phyloP scores from a whole-genome alignment of 2,329 filamentous ascomycete species.

The Colletotrichum tofieldiae region DNA sequence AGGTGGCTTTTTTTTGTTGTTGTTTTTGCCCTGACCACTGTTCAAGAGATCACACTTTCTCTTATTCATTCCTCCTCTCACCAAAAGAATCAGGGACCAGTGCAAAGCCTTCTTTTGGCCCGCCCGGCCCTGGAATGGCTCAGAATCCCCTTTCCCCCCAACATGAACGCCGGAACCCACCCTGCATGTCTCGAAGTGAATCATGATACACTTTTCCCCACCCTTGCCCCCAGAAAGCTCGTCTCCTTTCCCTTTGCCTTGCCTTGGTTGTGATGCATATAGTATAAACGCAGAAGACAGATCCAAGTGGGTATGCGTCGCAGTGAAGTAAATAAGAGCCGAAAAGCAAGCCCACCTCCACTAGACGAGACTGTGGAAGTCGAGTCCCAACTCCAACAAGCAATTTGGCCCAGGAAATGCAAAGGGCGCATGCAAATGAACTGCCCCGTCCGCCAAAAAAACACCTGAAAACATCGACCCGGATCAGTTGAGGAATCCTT shows the following conservation, averaged over 20 bases:
- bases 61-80: background rate
- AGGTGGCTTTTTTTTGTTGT: conserved; percentile 4
- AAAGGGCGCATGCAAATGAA: conserved; percentile 31
- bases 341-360: conserved; percentile 19
- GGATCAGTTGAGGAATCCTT: conserved; percentile 94
- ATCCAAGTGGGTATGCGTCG: conserved; percentile 42
- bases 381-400: conserved; percentile 35
- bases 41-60: background rate
- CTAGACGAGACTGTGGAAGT: conserved; percentile 28
- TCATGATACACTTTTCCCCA: conserved; percentile 35
- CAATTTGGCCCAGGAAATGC: conserved; percentile 25
- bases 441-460: conserved; percentile 29
- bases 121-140: conserved; percentile 7
- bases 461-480: conserved; percentile 34
- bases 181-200: conserved; percentile 30
- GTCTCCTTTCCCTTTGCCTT: conserved; percentile 31
- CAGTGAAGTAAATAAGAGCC: conserved; percentile 41
- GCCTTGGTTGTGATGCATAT: conserved; percentile 39
- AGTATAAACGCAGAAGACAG: conserved; percentile 43
- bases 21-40: conserved; percentile 1
- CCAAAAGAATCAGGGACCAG: background rate
- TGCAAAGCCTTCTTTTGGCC: background rate
- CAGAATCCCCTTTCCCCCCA: conserved; percentile 20
- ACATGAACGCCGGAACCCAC: conserved; percentile 37
- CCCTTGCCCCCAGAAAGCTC: conserved; percentile 26